A percentile compares a stretch with the other conserved stretches of the same genome.
Evolutionary conservation across 768 basidiomycete genomes (phyloP).

Genomic region (Macrolepiota fuliginosa): DNA sequence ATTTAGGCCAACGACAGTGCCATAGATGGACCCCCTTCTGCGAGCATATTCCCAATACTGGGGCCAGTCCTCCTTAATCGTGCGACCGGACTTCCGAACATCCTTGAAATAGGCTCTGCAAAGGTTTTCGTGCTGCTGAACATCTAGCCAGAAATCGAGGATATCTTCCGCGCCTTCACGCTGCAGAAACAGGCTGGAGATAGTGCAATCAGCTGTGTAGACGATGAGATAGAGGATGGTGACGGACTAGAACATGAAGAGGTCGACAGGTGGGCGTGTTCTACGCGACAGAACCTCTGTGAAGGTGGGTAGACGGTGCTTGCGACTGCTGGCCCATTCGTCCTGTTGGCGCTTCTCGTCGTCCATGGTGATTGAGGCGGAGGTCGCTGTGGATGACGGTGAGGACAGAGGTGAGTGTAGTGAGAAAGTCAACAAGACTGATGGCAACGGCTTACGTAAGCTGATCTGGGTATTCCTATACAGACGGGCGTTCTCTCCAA

Average conservation of each 20-base stretch:
- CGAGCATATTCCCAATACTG: slow-evolving; percentile 97
- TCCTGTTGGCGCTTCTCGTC: slow-evolving; percentile 62
- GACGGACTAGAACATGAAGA: slow-evolving; percentile 98
- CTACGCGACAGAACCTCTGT: slow-evolving; percentile 88
- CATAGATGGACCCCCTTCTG: slow-evolving; percentile 89
- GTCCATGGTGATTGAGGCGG: slow-evolving; percentile 29
- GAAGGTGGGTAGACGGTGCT: slow-evolving; percentile 81
- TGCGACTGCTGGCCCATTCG: slow-evolving; percentile 70
- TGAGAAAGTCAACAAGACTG: slow-evolving; percentile 26
- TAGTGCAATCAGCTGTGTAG: neutral
- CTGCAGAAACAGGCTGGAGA: slow-evolving; percentile 84
- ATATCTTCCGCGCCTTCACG: slow-evolving; percentile 96
- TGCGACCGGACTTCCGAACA: slow-evolving; percentile 88
- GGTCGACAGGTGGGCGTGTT: slow-evolving; percentile 92
- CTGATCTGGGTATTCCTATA: slow-evolving; percentile 9
- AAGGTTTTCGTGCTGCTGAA: slow-evolving; percentile 98
- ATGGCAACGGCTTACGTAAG: slow-evolving; percentile 38
- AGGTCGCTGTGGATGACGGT: slow-evolving; percentile 16
- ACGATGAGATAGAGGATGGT: slow-evolving; percentile 10
- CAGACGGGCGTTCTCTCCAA: slow-evolving; percentile 8
- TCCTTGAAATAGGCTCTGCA: slow-evolving; percentile 99
- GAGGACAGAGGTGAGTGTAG: slow-evolving; percentile 21
- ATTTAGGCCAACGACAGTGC: slow-evolving; percentile 81
- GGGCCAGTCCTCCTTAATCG: slow-evolving; percentile 97
- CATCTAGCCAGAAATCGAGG: slow-evolving; percentile 98